Evolutionary conservation across 768 basidiomycete genomes (phyloP).

Genomic region (Leucocoprinus sp.): DNA sequence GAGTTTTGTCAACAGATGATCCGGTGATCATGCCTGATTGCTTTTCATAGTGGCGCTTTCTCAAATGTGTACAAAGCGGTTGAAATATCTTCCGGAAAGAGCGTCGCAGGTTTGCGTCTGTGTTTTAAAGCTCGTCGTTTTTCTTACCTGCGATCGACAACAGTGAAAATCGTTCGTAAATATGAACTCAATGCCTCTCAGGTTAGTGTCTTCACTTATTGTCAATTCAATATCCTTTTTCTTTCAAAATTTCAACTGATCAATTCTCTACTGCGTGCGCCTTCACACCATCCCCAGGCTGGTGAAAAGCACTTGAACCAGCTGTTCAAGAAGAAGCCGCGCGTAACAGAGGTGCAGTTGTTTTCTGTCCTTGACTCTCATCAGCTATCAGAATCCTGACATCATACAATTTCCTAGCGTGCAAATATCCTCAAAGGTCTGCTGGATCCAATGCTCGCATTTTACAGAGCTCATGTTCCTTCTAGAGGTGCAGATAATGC

Average conservation of each 20-base stretch:
- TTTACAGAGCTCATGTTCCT: slow-evolving; percentile 8
- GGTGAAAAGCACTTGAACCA: slow-evolving; percentile 90
- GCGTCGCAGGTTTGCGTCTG: slow-evolving; percentile 63
- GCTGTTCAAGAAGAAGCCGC: slow-evolving; percentile 95
- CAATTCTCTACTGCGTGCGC: slow-evolving; percentile 26
- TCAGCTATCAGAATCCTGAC: slow-evolving; percentile 23
- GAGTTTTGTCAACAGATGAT: slow-evolving; percentile 28
- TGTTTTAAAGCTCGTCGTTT: slow-evolving; percentile 11
- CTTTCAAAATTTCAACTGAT: slow-evolving; percentile 18
- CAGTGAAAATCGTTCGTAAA: slow-evolving; percentile 93
- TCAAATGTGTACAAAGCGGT: slow-evolving; percentile 97
- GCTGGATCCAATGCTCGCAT: slow-evolving; percentile 11
- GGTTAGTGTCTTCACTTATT: slow-evolving; percentile 71
- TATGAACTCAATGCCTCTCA: slow-evolving; percentile 86
- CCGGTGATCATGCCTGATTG: slow-evolving; percentile 14
- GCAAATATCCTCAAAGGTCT: slow-evolving; percentile 93
- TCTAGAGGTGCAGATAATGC: slow-evolving; percentile 99
- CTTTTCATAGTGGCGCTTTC: slow-evolving; percentile 70
- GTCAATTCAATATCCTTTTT: slow-evolving; percentile 16
- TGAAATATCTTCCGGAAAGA: slow-evolving; percentile 64
- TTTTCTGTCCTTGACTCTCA: slow-evolving; percentile 12
- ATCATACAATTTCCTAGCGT: slow-evolving; percentile 47
- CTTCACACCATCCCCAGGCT: slow-evolving; percentile 41
- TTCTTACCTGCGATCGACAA: slow-evolving; percentile 12
- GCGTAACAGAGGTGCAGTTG: slow-evolving; percentile 89